Percentiles rank a stretch among this genome's conserved stretches.
These are phyloP conservation scores for Angomonas deanei DNA, from an alignment of 208 protist genomes.

Conservation along the genomic window DNA sequence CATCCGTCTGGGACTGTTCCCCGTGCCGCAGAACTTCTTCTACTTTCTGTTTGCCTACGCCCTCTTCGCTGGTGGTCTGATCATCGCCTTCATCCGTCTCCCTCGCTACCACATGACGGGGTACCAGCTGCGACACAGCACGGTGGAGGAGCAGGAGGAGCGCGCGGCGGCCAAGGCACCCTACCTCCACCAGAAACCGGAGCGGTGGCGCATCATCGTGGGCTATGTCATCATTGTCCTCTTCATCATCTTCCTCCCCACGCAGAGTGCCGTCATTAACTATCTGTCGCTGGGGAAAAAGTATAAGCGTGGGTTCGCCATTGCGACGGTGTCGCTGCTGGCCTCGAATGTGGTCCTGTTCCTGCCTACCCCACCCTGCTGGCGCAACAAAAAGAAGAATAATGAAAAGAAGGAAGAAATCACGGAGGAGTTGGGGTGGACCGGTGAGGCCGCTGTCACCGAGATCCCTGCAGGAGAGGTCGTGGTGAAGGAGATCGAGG, in stretches of 20 bases:
- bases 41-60: slow-evolving; percentile 52
- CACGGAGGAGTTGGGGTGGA: not conserved
- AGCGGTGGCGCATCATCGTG: slow-evolving; percentile 35
- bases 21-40: slow-evolving; percentile 25
- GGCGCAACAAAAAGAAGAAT: not conserved
- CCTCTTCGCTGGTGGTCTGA: too few species aligned
- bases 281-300: slow-evolving; percentile 17
- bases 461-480: not conserved
- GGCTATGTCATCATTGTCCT: slow-evolving; percentile 13
- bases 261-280: slow-evolving; percentile 21
- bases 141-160: slow-evolving; percentile 13
- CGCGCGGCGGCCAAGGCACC: slow-evolving; percentile 10
- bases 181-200: slow-evolving; percentile 26
- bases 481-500: slow-evolving; percentile 16
- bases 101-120: slow-evolving; percentile 28
- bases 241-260: slow-evolving; percentile 29
- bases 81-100: slow-evolving; percentile 25
- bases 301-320: slow-evolving; percentile 20
- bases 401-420: not conserved
- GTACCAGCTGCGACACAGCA: slow-evolving; percentile 23
- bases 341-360: slow-evolving; percentile 10
- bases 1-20: slow-evolving; percentile 54
- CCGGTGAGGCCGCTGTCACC: not conserved
- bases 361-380: slow-evolving; percentile 16
- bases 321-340: slow-evolving; percentile 13